Evolutionary conservation across 2,329 filamentous ascomycete species (phyloP).

Genomic region (Fusarium sp.): DNA sequence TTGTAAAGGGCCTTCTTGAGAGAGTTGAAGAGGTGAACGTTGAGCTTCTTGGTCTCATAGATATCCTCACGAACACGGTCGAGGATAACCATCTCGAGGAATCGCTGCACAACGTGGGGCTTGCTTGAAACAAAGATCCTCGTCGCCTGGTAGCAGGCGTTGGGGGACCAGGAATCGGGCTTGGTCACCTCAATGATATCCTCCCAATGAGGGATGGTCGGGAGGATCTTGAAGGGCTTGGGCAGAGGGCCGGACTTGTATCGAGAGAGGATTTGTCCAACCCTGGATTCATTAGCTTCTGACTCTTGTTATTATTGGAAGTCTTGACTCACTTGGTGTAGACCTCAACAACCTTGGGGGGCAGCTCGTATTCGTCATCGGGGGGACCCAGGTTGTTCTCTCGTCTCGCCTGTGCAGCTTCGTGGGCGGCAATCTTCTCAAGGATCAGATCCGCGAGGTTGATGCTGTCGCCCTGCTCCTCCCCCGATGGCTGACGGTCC

Average conservation of each 20-base stretch:
- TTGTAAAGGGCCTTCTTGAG: slow-evolving; percentile 95
- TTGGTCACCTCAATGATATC: slow-evolving; percentile 87
- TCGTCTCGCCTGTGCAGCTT: slow-evolving; percentile 70
- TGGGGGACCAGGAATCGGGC: slow-evolving; percentile 79
- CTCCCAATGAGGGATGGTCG: slow-evolving; percentile 91
- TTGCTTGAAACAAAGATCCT: slow-evolving; percentile 91
- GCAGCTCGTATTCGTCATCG: slow-evolving; percentile 87
- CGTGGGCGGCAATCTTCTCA: slow-evolving; percentile 92
- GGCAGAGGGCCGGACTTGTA: slow-evolving; percentile 98
- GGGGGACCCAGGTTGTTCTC: slow-evolving; percentile 61
- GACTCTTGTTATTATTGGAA: no score
- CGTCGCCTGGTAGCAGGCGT: slow-evolving; percentile 87
- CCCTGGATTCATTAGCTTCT: slow-evolving; percentile 59
- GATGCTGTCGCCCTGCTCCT: slow-evolving; percentile 67
- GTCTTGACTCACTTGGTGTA: slow-evolving; percentile 78
- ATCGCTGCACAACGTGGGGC: slow-evolving; percentile 82
- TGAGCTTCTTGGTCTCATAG: slow-evolving; percentile 92
- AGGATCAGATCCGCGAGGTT: slow-evolving; percentile 95
- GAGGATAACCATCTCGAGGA: slow-evolving; percentile 87
- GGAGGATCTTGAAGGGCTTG: slow-evolving; percentile 97
- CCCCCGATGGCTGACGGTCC: slow-evolving; percentile 59
- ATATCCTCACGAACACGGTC: slow-evolving; percentile 95
- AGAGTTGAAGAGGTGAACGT: slow-evolving; percentile 92
- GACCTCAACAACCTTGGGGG: slow-evolving; percentile 92
- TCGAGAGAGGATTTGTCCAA: slow-evolving; percentile 87